Evolutionary conservation across 2,329 filamentous ascomycete species (phyloP).

Genomic region (Penicillium sp.): DNA sequence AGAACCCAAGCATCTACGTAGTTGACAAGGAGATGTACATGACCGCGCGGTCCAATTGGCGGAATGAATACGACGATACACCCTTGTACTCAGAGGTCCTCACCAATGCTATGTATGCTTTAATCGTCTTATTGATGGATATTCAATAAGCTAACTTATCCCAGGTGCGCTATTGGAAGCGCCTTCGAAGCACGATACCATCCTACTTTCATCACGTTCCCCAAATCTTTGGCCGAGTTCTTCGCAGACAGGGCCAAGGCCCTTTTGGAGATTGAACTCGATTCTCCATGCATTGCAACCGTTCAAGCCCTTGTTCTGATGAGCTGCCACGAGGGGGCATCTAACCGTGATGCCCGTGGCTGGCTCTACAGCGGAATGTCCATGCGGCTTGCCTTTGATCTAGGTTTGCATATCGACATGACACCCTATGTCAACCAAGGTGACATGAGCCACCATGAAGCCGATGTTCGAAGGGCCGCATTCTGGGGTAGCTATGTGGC

Average conservation of each 20-base stretch:
- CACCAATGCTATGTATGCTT: conserved; percentile 40
- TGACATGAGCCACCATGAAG: conserved; percentile 38
- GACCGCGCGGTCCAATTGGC: conserved; percentile 34
- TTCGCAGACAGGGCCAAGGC: conserved; percentile 44
- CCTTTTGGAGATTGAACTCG: conserved; percentile 47
- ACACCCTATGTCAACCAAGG: conserved; percentile 39
- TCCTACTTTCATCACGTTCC: conserved; percentile 41
- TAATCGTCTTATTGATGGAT: neutral
- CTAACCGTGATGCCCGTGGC: conserved; percentile 43
- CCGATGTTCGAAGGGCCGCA: conserved; percentile 37
- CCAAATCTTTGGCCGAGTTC: conserved; percentile 34
- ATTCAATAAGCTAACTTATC: neutral
- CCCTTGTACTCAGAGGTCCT: conserved; percentile 41
- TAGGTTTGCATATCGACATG: conserved; percentile 43
- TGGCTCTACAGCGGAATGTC: conserved; percentile 45
- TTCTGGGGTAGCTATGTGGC: conserved; percentile 46
- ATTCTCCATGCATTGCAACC: conserved; percentile 47
- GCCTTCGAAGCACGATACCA: conserved; percentile 45
- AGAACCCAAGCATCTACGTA: conserved; percentile 46
- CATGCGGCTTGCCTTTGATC: conserved; percentile 42
- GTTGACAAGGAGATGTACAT: conserved; percentile 44
- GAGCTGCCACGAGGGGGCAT: conserved; percentile 44
- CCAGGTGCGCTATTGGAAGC: conserved; percentile 42
- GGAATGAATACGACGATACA: conserved; percentile 37
- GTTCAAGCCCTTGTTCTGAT: conserved; percentile 47